These are phyloP conservation scores for Entomortierella parvispora DNA, from an alignment of 192 early-diverging fungal genomes.

Conservation along the genomic window DNA sequence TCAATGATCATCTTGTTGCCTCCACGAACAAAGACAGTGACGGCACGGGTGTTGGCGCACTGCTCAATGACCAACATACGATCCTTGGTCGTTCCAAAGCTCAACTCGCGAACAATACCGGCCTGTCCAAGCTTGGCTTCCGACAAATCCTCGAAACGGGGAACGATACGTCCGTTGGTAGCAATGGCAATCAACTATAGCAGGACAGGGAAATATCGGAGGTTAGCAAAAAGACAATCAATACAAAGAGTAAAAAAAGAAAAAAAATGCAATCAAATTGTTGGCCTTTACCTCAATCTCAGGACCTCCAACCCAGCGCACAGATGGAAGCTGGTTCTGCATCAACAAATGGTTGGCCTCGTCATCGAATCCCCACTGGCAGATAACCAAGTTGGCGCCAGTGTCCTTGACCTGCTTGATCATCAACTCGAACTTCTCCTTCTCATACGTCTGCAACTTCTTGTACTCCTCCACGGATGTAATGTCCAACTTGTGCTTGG, in stretches of 20 bases:
- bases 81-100: slow-evolving; percentile 98
- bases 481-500: slow-evolving; percentile 99
- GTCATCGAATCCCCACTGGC: slow-evolving; percentile 99
- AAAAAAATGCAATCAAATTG: not conserved
- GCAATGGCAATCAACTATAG: slow-evolving; percentile 95
- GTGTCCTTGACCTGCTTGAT: slow-evolving; percentile 96
- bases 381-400: slow-evolving; percentile 98
- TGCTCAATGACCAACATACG: slow-evolving; percentile 99
- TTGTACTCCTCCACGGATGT: slow-evolving; percentile 98
- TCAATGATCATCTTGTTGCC: slow-evolving; percentile 99
- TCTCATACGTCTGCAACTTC: slow-evolving; percentile 96
- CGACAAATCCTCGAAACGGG: slow-evolving; percentile 96
- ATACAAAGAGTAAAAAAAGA: not conserved
- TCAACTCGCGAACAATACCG: slow-evolving; percentile 93
- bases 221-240: not conserved
- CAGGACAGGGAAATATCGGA: not conserved
- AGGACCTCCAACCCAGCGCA: slow-evolving; percentile 99
- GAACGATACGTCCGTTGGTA: slow-evolving; percentile 99
- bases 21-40: slow-evolving; percentile 96
- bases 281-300: slow-evolving; percentile 88
- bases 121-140: slow-evolving; percentile 91
- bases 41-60: slow-evolving; percentile 98
- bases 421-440: slow-evolving; percentile 97
- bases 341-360: slow-evolving; percentile 99
- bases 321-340: slow-evolving; percentile 97